phyloP scores from a whole-genome alignment of 2,329 filamentous ascomycete genomes.

The Penicillium verrucosum region DNA sequence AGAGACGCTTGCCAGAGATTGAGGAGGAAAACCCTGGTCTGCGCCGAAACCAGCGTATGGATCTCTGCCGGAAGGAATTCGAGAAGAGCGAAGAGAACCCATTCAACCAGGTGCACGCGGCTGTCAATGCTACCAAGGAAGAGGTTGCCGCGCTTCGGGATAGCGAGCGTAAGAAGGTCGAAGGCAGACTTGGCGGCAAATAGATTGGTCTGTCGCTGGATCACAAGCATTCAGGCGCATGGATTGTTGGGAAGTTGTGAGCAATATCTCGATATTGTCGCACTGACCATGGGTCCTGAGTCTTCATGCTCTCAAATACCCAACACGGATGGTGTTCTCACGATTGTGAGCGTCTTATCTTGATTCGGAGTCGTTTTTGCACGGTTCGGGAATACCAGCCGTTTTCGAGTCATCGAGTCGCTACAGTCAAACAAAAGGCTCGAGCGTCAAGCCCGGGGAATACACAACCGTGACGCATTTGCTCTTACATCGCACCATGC shows the following conservation, averaged over 20 bases:
- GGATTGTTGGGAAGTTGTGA: background rate
- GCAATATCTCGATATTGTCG: constrained; percentile 17
- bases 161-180: constrained; percentile 69
- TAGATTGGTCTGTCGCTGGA: constrained; percentile 12
- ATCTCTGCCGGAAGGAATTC: constrained; percentile 85
- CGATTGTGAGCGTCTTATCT: background rate
- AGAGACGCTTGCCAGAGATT: constrained; percentile 77
- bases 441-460: background rate
- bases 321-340: background rate
- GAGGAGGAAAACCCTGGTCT: constrained; percentile 77
- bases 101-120: constrained; percentile 77
- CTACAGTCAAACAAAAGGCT: background rate
- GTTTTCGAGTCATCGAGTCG: background rate
- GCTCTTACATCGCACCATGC: background rate
- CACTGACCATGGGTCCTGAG: background rate
- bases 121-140: constrained; percentile 74
- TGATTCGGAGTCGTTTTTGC: background rate
- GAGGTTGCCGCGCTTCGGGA: constrained; percentile 67
- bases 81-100: constrained; percentile 93
- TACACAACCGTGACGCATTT: background rate
- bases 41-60: constrained; percentile 77
- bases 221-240: background rate
- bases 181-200: constrained; percentile 57
- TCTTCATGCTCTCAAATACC: constrained; percentile 1
- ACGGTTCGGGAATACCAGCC: background rate